Conservation (phyloP, 495 filamentous ascomycete genomes). For the Chaetomidium leptoderma region DNA sequence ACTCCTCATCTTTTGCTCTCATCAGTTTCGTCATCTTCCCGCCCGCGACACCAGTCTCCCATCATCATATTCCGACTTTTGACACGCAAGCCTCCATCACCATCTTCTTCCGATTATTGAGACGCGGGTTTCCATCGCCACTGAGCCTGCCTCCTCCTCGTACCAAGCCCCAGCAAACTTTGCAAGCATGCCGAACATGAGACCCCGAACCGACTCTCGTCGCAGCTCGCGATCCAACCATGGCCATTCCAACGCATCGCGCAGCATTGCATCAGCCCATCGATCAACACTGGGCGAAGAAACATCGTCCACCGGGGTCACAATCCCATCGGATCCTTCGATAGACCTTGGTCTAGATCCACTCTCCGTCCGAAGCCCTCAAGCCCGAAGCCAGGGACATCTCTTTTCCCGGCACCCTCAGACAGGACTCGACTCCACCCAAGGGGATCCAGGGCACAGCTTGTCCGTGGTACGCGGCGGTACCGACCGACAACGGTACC, state of each 20-base stretch:
- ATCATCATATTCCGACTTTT: no score
- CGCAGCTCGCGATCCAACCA: background rate
- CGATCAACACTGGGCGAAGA: background rate
- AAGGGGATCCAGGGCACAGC: background rate
- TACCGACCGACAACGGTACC: background rate
- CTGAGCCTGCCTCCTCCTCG: no score
- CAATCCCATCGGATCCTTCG: background rate
- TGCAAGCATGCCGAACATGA: background rate
- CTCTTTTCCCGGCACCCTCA: background rate
- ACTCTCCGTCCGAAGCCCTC: background rate
- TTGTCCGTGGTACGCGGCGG: accelerated
- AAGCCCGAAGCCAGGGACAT: background rate
- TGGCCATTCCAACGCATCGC: background rate
- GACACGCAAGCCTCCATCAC: no score
- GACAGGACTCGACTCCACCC: background rate
- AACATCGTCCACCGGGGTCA: background rate
- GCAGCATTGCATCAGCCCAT: background rate
- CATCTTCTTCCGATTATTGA: no score
- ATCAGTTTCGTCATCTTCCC: no score
- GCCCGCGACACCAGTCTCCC: no score
- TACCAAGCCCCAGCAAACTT: background rate
- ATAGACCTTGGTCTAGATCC: background rate
- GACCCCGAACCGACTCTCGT: background rate
- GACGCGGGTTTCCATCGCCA: no score
- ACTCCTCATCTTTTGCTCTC: no score